Percentiles rank a stretch among this genome's conserved stretches.
These are phyloP conservation scores for Globisporangium echinulatum DNA, from an alignment of 352 stramenopile genomes.

Conservation along the genomic window DNA sequence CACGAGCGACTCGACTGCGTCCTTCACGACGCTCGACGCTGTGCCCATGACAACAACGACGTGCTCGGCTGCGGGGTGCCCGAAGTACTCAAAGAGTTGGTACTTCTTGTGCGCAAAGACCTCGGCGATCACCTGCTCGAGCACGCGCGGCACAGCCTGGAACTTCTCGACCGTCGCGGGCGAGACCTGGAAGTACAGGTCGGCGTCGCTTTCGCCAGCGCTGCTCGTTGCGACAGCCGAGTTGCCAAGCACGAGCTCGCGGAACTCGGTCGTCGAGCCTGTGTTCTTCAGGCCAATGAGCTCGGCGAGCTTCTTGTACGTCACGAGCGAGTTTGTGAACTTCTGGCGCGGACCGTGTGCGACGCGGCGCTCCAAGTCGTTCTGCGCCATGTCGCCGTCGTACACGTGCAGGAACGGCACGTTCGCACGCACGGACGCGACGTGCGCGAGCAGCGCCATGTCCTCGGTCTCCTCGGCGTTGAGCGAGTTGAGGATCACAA, in stretches of 20 bases:
- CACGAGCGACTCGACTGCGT: slow-evolving; percentile 81
- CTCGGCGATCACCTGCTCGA: slow-evolving; percentile 79
- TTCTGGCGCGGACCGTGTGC: slow-evolving; percentile 34
- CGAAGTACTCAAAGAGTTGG: slow-evolving; percentile 89
- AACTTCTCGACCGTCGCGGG: slow-evolving; percentile 84
- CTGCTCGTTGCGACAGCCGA: slow-evolving; percentile 26
- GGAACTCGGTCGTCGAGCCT: slow-evolving; percentile 43
- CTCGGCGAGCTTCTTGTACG: slow-evolving; percentile 61
- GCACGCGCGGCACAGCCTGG: slow-evolving; percentile 43
- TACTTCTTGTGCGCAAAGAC: slow-evolving; percentile 81
- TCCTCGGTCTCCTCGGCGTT: slow-evolving; percentile 86
- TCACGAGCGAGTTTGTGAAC: slow-evolving; percentile 55
- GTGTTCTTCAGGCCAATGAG: slow-evolving; percentile 55
- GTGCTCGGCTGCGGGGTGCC: slow-evolving; percentile 74
- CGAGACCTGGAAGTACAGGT: slow-evolving; percentile 91
- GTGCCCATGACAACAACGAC: slow-evolving; percentile 91
- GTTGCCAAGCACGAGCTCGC: slow-evolving; percentile 52
- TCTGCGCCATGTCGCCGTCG: slow-evolving; percentile 89
- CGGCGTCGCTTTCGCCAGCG: slow-evolving; percentile 52
- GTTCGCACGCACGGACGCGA: slow-evolving; percentile 85
- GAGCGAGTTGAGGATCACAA: slow-evolving; percentile 87
- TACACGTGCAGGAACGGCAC: slow-evolving; percentile 93
- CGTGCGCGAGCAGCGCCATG: slow-evolving; percentile 88
- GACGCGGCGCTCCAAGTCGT: slow-evolving; percentile 57
- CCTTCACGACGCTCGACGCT: slow-evolving; percentile 81